Evolutionary conservation across 441 rosid genomes (phyloP).

Genomic region (Gossypium lobatum): DNA sequence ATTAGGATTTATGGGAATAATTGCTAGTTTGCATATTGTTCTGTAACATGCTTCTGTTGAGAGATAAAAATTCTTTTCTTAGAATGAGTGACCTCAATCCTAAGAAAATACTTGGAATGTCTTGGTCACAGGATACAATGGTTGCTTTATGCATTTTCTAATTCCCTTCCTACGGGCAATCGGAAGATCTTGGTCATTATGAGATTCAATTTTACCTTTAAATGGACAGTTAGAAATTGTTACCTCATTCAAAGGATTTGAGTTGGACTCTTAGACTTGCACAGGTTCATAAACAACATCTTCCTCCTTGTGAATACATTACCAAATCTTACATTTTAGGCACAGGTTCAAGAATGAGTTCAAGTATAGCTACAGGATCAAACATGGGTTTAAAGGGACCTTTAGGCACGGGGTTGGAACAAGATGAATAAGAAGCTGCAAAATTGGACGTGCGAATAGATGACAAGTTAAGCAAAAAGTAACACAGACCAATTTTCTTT

Average conservation of each 20-base stretch:
- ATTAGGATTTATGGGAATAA: not conserved
- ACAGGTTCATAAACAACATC: not conserved
- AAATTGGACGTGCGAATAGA: not conserved
- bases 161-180: not conserved
- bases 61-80: not conserved
- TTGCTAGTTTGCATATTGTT: not conserved
- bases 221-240: not conserved
- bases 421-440: too few species aligned
- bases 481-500: not conserved
- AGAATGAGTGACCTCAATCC: not conserved
- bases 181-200: not conserved
- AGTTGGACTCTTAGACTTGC: not conserved
- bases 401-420: not conserved
- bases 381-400: not conserved
- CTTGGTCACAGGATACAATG: not conserved
- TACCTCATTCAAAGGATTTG: not conserved
- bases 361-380: not conserved
- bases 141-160: not conserved
- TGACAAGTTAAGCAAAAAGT: not conserved
- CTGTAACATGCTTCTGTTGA: not conserved
- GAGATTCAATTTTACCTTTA: not conserved
- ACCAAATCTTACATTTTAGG: not conserved
- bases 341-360: not conserved
- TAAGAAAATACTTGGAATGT: not conserved
- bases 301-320: not conserved